Percentiles rank a stretch among this genome's conserved stretches.
Conservation (phyloP, 352 stramenopile species). For the Globisporangium iwayamae region DNA sequence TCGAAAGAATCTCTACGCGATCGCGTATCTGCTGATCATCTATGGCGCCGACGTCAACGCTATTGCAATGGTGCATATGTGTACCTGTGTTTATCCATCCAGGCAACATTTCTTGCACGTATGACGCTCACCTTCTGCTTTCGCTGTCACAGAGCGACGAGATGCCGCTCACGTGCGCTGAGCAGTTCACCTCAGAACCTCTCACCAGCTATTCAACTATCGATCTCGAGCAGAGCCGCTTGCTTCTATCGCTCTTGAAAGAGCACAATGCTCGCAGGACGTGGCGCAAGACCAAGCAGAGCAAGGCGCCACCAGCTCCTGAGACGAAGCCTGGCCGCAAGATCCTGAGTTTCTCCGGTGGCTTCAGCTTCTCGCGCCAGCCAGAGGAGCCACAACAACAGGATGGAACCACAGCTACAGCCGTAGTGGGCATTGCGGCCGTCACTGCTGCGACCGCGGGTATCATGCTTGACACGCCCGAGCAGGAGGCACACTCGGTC, state of each 20-base stretch:
- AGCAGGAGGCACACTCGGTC: neutral
- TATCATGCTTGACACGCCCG: slow-evolving; percentile 33
- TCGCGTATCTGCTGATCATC: slow-evolving; percentile 62
- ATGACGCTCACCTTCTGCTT: neutral
- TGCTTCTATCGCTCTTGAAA: slow-evolving; percentile 37
- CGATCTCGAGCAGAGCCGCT: slow-evolving; percentile 24
- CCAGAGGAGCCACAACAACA: neutral
- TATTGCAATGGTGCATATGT: slow-evolving; percentile 37
- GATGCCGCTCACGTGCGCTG: slow-evolving; percentile 59
- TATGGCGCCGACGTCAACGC: slow-evolving; percentile 75
- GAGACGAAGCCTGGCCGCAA: neutral
- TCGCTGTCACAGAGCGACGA: slow-evolving; percentile 40
- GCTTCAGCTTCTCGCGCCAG: slow-evolving; percentile 19
- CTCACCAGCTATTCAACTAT: slow-evolving; percentile 8
- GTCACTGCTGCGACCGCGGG: slow-evolving; percentile 3
- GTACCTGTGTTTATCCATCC: neutral
- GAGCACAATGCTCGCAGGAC: slow-evolving; percentile 44
- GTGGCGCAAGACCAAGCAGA: slow-evolving; percentile 33
- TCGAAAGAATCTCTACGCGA: slow-evolving; percentile 48
- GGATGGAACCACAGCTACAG: neutral
- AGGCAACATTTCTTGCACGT: neutral
- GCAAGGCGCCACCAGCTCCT: neutral
- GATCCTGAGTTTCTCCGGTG: slow-evolving; percentile 30
- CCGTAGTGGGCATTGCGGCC: neutral
- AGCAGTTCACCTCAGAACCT: slow-evolving; percentile 19